Evolutionary conservation across 257 asterid species (phyloP).

Genomic region (Lantana camara): DNA sequence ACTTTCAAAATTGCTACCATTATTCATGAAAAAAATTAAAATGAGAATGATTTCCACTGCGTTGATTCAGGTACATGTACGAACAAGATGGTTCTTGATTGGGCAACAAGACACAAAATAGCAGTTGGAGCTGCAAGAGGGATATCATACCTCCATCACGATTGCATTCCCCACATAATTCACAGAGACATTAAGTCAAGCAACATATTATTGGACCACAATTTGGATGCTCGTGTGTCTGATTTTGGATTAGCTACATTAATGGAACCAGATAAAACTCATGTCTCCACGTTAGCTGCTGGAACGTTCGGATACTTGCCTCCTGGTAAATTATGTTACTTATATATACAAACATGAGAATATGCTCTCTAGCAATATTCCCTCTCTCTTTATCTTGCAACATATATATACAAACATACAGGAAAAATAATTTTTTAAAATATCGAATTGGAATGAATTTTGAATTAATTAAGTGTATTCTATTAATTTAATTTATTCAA

Average conservation of each 20-base stretch:
- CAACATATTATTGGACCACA: slow-evolving; percentile 73
- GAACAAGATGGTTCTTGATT: slow-evolving; percentile 60
- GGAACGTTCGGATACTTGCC: slow-evolving; percentile 93
- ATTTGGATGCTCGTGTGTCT: slow-evolving; percentile 74
- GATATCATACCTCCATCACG: slow-evolving; percentile 83
- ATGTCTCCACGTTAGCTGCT: slow-evolving; percentile 84
- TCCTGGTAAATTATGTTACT: slow-evolving; percentile 83
- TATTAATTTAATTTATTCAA: too few species aligned
- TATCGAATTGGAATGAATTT: too few species aligned
- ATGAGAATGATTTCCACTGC: neutral
- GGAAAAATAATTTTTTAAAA: too few species aligned
- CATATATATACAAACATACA: too few species aligned
- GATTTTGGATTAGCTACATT: slow-evolving; percentile 93
- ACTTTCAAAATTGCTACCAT: slow-evolving; percentile 5
- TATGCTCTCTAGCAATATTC: too few species aligned
- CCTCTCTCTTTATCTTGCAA: too few species aligned
- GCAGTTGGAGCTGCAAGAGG: slow-evolving; percentile 95
- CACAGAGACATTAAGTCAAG: slow-evolving; percentile 91
- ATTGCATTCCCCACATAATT: slow-evolving; percentile 86
- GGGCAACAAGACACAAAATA: slow-evolving; percentile 76
- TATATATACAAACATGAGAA: too few species aligned
- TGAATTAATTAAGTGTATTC: too few species aligned
- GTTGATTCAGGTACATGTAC: slow-evolving; percentile 54
- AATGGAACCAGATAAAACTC: slow-evolving; percentile 81
- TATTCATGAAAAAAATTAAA: neutral